Evolutionary conservation across 345 rosid genomes (phyloP).

Genomic region (Zanthoxylum bungeanum): DNA sequence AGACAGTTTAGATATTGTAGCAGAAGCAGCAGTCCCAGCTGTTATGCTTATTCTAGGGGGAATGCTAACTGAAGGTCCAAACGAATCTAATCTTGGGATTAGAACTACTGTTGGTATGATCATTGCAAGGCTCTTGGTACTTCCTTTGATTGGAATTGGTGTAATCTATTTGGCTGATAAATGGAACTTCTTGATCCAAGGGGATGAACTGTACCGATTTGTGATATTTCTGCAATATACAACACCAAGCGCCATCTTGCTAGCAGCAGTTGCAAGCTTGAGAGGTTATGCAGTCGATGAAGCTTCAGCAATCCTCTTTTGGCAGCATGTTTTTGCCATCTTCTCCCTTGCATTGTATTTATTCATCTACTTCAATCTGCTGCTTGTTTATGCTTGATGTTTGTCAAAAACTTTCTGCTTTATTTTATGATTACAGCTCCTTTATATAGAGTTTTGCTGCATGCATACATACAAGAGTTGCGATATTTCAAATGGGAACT

Average conservation of each 20-base stretch:
- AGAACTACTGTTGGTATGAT: constrained; percentile 41
- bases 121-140: constrained; percentile 38
- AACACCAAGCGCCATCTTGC: constrained; percentile 38
- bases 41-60: constrained; percentile 31
- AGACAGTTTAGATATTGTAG: constrained; percentile 25
- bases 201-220: constrained; percentile 30
- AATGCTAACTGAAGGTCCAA: constrained; percentile 32
- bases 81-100: constrained; percentile 34
- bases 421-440: neutral
- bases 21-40: constrained; percentile 28
- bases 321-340: constrained; percentile 35
- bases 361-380: constrained; percentile 25
- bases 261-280: constrained; percentile 30
- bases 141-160: constrained; percentile 40
- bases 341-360: constrained; percentile 23
- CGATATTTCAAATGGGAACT: neutral
- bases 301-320: constrained; percentile 32
- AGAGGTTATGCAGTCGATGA: constrained; percentile 33
- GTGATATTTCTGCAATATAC: constrained; percentile 46
- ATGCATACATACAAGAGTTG: neutral
- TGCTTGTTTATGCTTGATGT: constrained; percentile 5
- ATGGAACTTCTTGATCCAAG: constrained; percentile 25
- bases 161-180: constrained; percentile 28
- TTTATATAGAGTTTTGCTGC: neutral
- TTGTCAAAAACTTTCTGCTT: neutral